phyloP scores from a whole-genome alignment of 2,329 filamentous ascomycete genomes.

The Aspergillus sp. region DNA sequence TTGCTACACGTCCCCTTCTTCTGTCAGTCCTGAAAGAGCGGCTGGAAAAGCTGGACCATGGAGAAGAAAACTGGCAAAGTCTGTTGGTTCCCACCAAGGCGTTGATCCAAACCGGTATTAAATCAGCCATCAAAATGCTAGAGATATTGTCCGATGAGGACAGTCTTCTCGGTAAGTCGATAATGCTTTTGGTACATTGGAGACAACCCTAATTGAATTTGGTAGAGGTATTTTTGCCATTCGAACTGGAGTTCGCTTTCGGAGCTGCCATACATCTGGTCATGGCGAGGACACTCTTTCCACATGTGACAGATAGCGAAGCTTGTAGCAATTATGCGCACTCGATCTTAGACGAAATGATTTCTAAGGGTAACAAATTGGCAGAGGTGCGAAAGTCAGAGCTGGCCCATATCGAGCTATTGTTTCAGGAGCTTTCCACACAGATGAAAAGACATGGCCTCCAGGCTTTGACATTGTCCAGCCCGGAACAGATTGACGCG shows the following conservation, averaged over 20 bases:
- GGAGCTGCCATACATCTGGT: background rate
- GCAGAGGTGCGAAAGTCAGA: conserved; percentile 29
- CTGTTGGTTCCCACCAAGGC: conserved; percentile 20
- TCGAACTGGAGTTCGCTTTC: conserved; percentile 1
- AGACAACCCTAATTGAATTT: too few relatives aligned
- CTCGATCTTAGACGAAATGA: conserved; percentile 29
- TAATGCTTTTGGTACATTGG: too few relatives aligned
- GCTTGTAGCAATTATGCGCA: conserved; percentile 11
- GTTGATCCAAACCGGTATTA: conserved; percentile 35
- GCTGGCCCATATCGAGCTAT: conserved; percentile 18
- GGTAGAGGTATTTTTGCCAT: conserved; percentile 1
- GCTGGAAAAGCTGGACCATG: conserved; percentile 19
- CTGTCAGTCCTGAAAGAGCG: conserved; percentile 34
- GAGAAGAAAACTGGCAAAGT: conserved; percentile 3
- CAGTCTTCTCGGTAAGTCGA: conserved; percentile 26
- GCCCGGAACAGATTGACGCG: background rate
- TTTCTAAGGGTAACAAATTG: conserved; percentile 26
- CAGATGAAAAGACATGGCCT: conserved; percentile 21
- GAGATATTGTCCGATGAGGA: conserved; percentile 32
- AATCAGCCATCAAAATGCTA: conserved; percentile 34
- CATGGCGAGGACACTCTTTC: conserved; percentile 1
- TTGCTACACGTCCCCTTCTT: conserved; percentile 33
- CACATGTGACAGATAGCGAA: background rate
- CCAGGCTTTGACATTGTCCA: conserved; percentile 16
- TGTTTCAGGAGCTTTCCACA: conserved; percentile 22